These are phyloP conservation scores for Trypanosoma mega DNA, from an alignment of 208 protist species.

Conservation along the genomic window DNA sequence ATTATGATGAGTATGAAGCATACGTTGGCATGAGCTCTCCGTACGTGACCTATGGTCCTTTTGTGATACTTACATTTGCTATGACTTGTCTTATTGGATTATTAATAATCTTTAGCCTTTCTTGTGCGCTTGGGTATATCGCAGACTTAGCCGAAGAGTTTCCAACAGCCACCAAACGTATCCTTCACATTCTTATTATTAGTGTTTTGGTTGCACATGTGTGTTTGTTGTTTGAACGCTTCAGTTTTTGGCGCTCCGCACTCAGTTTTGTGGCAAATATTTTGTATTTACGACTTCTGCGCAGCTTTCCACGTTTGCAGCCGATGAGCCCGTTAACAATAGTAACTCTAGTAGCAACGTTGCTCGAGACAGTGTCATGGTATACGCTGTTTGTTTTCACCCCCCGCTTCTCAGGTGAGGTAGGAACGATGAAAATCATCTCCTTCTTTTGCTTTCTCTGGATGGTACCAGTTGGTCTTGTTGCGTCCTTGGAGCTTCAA, in stretches of 20 bases:
- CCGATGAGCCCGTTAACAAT: conserved; percentile 33
- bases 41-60: conserved; percentile 48
- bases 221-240: conserved; percentile 38
- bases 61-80: conserved; percentile 40
- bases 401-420: not conserved
- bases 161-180: conserved; percentile 31
- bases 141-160: conserved; percentile 59
- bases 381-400: conserved; percentile 33
- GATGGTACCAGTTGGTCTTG: conserved; percentile 50
- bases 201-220: conserved; percentile 38
- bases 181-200: conserved; percentile 36
- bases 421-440: conserved; percentile 16
- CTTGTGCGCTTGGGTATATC: conserved; percentile 37
- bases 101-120: conserved; percentile 36
- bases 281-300: conserved; percentile 44
- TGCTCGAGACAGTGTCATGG: conserved; percentile 54
- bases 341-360: conserved; percentile 16
- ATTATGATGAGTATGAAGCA: conserved; percentile 25
- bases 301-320: conserved; percentile 43
- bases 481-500: conserved; percentile 46
- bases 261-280: conserved; percentile 47
- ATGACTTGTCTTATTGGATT: conserved; percentile 39
- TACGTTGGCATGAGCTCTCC: conserved; percentile 2
- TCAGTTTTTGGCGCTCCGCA: conserved; percentile 50
- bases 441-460: conserved; percentile 65